Evolutionary conservation across 1,139 yeast genomes (phyloP), one percentile per base, ranked within the genome.

Genomic region (Ashbya aceris): DNA sequence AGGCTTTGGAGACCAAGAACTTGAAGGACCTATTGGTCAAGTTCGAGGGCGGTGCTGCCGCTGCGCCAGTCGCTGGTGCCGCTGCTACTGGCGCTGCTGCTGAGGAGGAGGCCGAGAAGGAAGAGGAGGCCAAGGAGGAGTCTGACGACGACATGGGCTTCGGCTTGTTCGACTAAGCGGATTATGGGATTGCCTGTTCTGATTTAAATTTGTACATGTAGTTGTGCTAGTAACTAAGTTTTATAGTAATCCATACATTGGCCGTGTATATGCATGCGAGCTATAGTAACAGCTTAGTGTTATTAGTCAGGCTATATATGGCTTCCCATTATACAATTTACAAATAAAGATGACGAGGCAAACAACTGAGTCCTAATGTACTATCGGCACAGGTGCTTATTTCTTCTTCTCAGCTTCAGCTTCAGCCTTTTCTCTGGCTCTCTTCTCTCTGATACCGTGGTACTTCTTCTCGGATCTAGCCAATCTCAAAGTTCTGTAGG

Each of bases 321-420:
- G 54, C 56, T 55, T 53, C 58, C 58, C 58, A 52, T 54, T 54
- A 54, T 53, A 54, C 55, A 54, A 50, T 56, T 53, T 54, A 53
- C 58, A 53, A 56, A 53, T 48, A 47, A 45, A 46, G 44, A 45
- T 34, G 37, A 34, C 37, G 37, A 34, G 11, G 27, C 37, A 29
- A 34, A 34, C 37, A 32, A 13, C 35, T 32, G 35, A 3, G 20
- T 14, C 17, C n/a, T n/a, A 32, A 29, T 12, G 23, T 17, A 17
- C 23, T 17, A 17, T 3, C 13, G 31, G 31, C 11, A 11, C 31
- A 29, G 13, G 13, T 11, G 65, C 60, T 77, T 83, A 83, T 80
- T 86, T 86, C 86, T 86, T 86, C 89, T 87, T 87, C 66, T 86
- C 96, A 76, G 95, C 96, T 77, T 89, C 97, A 70, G 96, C 96